Percentiles rank a stretch among this genome's conserved stretches.
Evolutionary conservation across 495 filamentous ascomycete species (phyloP).

Genomic region (Tetracladium marchalianum): DNA sequence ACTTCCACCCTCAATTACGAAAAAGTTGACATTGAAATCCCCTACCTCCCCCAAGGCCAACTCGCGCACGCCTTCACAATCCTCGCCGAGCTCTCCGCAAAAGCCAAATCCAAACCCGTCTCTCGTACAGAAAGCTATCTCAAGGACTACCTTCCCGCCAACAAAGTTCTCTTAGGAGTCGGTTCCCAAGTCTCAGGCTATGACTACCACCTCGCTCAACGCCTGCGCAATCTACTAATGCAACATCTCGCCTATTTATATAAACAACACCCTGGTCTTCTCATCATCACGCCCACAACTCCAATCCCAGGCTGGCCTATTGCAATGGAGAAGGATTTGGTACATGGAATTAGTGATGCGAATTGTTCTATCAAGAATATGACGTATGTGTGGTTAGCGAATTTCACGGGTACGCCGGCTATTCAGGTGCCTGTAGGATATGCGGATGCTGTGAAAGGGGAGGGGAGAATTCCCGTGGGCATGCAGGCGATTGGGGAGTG

Average conservation of each 20-base stretch:
- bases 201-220: slow-evolving; percentile 67
- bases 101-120: slow-evolving; percentile 14
- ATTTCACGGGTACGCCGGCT: slow-evolving; percentile 70
- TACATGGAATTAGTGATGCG: slow-evolving; percentile 61
- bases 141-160: slow-evolving; percentile 51
- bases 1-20: slow-evolving; percentile 49
- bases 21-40: slow-evolving; percentile 63
- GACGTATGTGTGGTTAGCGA: slow-evolving; percentile 84
- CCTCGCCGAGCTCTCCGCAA: slow-evolving; percentile 52
- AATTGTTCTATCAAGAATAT: slow-evolving; percentile 67
- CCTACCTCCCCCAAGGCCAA: slow-evolving; percentile 64
- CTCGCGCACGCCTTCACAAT: slow-evolving; percentile 74
- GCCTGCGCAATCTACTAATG: slow-evolving; percentile 72
- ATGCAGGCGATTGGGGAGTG: slow-evolving; percentile 86
- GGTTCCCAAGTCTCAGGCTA: slow-evolving; percentile 50
- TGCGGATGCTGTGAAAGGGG: slow-evolving; percentile 26
- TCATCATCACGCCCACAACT: slow-evolving; percentile 72
- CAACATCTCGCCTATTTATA: slow-evolving; percentile 68
- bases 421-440: slow-evolving; percentile 75
- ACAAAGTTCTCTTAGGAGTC: slow-evolving; percentile 61
- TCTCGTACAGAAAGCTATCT: slow-evolving; percentile 28
- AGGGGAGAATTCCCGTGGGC: slow-evolving; percentile 58
- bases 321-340: slow-evolving; percentile 36
- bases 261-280: slow-evolving; percentile 57
- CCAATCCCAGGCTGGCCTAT: slow-evolving; percentile 65